Conservation (phyloP, 2,329 filamentous ascomycete species). For the Aspergillus sp. region DNA sequence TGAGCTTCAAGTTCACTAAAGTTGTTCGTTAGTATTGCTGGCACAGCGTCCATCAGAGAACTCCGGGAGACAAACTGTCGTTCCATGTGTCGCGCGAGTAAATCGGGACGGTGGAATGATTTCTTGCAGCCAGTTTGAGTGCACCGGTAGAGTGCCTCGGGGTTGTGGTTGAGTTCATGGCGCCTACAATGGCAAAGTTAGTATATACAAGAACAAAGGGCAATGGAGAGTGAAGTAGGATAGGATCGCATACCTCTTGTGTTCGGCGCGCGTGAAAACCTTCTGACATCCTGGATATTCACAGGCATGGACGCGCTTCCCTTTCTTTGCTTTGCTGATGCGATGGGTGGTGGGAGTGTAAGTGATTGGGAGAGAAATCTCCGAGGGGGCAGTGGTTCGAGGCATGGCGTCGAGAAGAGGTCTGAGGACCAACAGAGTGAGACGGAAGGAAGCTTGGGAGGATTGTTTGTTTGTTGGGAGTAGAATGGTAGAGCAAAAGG, state of each 20-base stretch:
- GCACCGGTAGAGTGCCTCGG: slow-evolving; percentile 47
- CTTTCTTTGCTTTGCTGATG: slow-evolving; percentile 54
- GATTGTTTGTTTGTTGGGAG: not conserved
- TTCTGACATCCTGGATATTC: slow-evolving; percentile 49
- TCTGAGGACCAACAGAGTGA: slow-evolving; percentile 15
- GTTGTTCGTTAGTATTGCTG: not conserved
- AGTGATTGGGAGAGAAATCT: slow-evolving; percentile 38
- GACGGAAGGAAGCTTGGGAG: slow-evolving; percentile 3
- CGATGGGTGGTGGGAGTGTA: slow-evolving; percentile 52
- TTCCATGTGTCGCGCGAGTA: slow-evolving; percentile 50
- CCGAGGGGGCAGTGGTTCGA: slow-evolving; percentile 27
- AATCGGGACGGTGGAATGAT: slow-evolving; percentile 49
- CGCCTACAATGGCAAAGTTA: slow-evolving; percentile 31
- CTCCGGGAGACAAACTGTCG: slow-evolving; percentile 42
- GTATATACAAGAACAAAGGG: not conserved
- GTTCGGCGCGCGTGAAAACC: slow-evolving; percentile 53
- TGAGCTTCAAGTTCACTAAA: slow-evolving; percentile 38
- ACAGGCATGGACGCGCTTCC: slow-evolving; percentile 51
- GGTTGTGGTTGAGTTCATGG: slow-evolving; percentile 53
- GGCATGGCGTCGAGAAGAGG: slow-evolving; percentile 24
- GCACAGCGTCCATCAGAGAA: slow-evolving; percentile 3
- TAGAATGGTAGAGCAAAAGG: slow-evolving; percentile 3
- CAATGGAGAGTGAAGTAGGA: not conserved
- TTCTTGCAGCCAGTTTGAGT: slow-evolving; percentile 46
- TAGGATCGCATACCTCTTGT: slow-evolving; percentile 36